phyloP scores from a whole-genome alignment of 768 basidiomycete species.

The Antrodiella citrinella region DNA sequence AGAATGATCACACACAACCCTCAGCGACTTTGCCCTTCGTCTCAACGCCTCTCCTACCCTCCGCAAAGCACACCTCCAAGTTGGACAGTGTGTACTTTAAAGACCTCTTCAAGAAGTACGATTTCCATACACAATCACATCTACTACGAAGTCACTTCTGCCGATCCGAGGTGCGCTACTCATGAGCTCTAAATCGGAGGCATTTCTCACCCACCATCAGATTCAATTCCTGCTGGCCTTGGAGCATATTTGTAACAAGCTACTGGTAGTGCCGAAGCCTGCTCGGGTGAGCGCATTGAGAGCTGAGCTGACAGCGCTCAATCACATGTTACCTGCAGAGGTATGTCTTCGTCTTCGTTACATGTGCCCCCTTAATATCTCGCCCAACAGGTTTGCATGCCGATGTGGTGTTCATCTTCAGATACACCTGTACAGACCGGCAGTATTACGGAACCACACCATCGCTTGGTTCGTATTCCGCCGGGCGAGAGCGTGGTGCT shows the following conservation, averaged over 20 bases:
- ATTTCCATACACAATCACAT: conserved; percentile 54
- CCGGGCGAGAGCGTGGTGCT: conserved; percentile 97
- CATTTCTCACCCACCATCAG: conserved; percentile 26
- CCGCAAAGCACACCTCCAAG: conserved; percentile 35
- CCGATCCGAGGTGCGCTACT: conserved; percentile 64
- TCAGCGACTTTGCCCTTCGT: conserved; percentile 43
- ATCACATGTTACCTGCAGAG: conserved; percentile 95
- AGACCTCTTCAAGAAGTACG: conserved; percentile 61
- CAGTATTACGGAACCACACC: conserved; percentile 59
- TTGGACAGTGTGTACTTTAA: conserved; percentile 35
- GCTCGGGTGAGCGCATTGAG: conserved; percentile 94
- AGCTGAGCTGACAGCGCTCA: conserved; percentile 90
- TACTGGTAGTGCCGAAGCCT: conserved; percentile 87
- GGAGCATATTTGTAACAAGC: conserved; percentile 87
- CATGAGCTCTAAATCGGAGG: neutral
- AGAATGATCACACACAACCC: conserved; percentile 37
- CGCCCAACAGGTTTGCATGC: conserved; percentile 70
- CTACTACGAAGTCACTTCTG: conserved; percentile 83
- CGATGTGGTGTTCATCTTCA: conserved; percentile 78
- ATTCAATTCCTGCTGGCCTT: conserved; percentile 81
- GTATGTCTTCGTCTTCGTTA: conserved; percentile 29
- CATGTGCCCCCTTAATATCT: no score
- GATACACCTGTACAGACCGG: conserved; percentile 37
- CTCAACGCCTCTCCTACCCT: conserved; percentile 64
- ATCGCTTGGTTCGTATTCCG: conserved; percentile 93